A percentile compares a stretch with the other conserved stretches of the same genome.
Conservation (phyloP, 1,284 basidiomycete species). For the Coniophora puteana region DNA sequence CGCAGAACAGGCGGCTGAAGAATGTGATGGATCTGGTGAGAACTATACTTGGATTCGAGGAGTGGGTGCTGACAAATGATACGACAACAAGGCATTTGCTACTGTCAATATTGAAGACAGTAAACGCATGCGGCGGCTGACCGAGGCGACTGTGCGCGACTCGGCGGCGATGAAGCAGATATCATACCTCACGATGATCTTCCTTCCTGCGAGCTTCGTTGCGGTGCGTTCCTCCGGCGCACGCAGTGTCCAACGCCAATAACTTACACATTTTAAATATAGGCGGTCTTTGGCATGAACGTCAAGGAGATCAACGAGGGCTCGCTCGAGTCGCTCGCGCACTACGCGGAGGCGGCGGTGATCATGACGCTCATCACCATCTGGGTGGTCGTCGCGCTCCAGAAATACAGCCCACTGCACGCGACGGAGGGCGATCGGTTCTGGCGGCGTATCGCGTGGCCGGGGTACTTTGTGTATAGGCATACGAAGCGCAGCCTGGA, state of each 20-base stretch:
- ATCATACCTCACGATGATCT: conserved; percentile 47
- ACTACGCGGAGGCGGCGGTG: conserved; percentile 11
- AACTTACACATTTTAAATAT: background rate
- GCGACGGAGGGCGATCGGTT: background rate
- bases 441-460: background rate
- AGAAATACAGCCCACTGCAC: background rate
- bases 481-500: background rate
- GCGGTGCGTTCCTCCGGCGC: conserved; percentile 23
- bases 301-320: conserved; percentile 11
- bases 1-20: conserved; percentile 44
- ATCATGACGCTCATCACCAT: conserved; percentile 11
- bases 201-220: conserved; percentile 45
- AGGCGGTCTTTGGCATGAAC: conserved; percentile 36
- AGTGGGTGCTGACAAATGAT: background rate
- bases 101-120: conserved; percentile 43
- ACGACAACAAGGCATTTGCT: conserved; percentile 36
- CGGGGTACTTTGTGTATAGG: background rate
- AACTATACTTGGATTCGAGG: background rate
- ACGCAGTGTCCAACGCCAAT: background rate
- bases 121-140: conserved; percentile 35
- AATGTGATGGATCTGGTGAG: conserved; percentile 51
- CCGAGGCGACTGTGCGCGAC: conserved; percentile 39
- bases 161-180: conserved; percentile 46
- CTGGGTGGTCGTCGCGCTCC: conserved; percentile 14
- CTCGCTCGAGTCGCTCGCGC: conserved; percentile 8